Conservation (phyloP, 2,329 filamentous ascomycete genomes). For the Apiospora aurea region DNA sequence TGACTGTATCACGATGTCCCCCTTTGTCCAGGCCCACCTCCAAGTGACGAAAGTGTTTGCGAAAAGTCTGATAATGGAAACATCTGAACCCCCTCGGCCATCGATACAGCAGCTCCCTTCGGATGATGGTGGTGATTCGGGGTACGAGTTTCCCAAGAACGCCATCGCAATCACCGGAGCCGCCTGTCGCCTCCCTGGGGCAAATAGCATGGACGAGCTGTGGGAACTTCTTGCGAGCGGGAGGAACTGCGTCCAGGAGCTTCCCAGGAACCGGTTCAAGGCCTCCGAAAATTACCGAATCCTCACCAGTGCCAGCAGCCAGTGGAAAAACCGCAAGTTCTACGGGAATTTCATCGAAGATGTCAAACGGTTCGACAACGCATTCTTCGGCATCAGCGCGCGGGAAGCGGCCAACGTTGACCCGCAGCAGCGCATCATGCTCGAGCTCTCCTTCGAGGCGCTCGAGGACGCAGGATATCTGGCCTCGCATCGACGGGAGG, state of each 20-base stretch:
- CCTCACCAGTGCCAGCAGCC: not conserved
- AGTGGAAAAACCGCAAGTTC: conserved; percentile 17
- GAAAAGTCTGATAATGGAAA: not conserved
- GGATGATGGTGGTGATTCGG: not conserved
- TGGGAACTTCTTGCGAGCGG: not conserved
- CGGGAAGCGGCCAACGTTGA: conserved; percentile 39
- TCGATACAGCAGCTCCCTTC: no score
- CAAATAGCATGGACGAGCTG: conserved; percentile 23
- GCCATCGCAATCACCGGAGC: conserved; percentile 19
- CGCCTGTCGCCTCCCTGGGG: conserved; percentile 24
- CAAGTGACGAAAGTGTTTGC: no score
- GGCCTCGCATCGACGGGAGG: conserved; percentile 24
- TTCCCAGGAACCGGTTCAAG: not conserved
- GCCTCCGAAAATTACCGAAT: not conserved
- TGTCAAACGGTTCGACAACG: conserved; percentile 36
- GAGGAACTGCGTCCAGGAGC: not conserved
- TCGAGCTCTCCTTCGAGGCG: conserved; percentile 32
- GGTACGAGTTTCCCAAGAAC: not conserved
- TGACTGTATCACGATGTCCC: not conserved
- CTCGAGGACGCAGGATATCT: conserved; percentile 32
- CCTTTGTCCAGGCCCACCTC: no score
- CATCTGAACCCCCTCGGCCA: no score
- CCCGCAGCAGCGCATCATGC: conserved; percentile 39
- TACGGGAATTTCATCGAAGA: conserved; percentile 36
- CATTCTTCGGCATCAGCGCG: conserved; percentile 38